These are phyloP conservation scores for Omphalotus guepiniiformis DNA, from an alignment of 768 basidiomycete genomes.

Conservation along the genomic window DNA sequence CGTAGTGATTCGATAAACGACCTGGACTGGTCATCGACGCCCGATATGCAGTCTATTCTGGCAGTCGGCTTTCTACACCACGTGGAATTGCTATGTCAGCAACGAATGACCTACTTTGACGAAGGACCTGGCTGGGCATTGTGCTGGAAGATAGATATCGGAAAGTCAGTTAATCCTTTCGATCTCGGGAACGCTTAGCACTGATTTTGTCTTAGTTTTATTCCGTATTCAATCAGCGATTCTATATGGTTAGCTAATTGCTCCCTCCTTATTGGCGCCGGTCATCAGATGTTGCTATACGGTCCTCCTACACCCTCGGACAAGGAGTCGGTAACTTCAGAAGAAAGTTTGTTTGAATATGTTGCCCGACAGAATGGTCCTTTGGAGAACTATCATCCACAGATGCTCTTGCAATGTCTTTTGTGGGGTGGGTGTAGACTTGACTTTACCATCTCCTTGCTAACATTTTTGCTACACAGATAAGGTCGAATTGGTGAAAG, in stretches of 20 bases:
- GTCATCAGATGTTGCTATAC: constrained; percentile 81
- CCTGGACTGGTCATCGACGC: constrained; percentile 91
- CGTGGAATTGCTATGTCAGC: constrained; percentile 86
- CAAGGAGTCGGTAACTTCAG: constrained; percentile 10
- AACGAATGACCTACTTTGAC: constrained; percentile 89
- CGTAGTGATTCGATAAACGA: constrained; percentile 64
- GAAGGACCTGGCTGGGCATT: constrained; percentile 75
- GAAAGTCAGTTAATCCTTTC: constrained; percentile 43
- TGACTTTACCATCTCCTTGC: too few relatives aligned
- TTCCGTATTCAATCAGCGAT: constrained; percentile 77
- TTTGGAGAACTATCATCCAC: constrained; percentile 87
- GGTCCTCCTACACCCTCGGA: constrained; percentile 32
- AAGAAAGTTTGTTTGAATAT: constrained; percentile 69
- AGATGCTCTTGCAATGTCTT: constrained; percentile 87
- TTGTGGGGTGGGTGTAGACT: constrained; percentile 73
- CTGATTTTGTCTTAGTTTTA: constrained; percentile 44
- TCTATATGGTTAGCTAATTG: constrained; percentile 91
- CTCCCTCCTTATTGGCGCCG: constrained; percentile 74
- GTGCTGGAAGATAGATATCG: constrained; percentile 66
- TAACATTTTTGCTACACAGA: constrained; percentile 37
- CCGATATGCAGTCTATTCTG: constrained; percentile 84
- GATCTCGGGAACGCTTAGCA: neutral
- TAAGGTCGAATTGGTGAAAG: constrained; percentile 82
- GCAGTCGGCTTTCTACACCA: constrained; percentile 82
- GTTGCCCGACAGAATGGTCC: constrained; percentile 85